phyloP scores from a whole-genome alignment of 768 basidiomycete species.

The Amanita thiersii region DNA sequence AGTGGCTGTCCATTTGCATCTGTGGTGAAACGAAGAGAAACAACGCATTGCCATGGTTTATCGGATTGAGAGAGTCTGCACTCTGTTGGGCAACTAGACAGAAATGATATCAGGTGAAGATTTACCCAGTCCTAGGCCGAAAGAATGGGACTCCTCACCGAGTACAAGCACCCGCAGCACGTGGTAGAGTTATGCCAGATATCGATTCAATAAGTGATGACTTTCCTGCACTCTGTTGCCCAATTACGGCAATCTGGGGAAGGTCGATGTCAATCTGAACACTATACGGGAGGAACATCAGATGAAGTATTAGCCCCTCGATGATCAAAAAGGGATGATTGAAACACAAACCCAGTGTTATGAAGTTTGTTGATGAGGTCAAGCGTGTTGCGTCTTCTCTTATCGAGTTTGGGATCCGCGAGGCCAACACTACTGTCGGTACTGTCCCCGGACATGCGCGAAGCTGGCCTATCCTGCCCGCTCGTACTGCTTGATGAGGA shows the following conservation, averaged over 20 bases:
- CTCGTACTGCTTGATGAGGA: too few species aligned
- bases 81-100: constrained; percentile 41
- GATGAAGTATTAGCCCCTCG: background rate
- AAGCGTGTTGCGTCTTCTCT: constrained; percentile 39
- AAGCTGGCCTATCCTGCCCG: too few species aligned
- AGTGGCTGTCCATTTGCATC: constrained; percentile 24
- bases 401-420: constrained; percentile 34
- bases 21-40: constrained; percentile 31
- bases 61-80: constrained; percentile 33
- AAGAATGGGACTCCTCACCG: constrained; percentile 26
- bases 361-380: constrained; percentile 55
- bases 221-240: constrained; percentile 61
- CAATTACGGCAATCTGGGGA: constrained; percentile 59
- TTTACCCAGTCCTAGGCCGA: background rate
- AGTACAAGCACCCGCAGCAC: constrained; percentile 60
- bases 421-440: constrained; percentile 37
- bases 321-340: background rate
- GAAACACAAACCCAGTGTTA: constrained; percentile 42
- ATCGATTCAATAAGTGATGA: constrained; percentile 65
- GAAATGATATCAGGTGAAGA: background rate
- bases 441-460: too few species aligned
- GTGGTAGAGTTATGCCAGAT: constrained; percentile 54
- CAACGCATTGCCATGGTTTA: constrained; percentile 32
- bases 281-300: constrained; percentile 19
- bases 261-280: constrained; percentile 57